Percentiles rank a stretch among this genome's conserved stretches.
Conservation (phyloP, 768 basidiomycete species). For the Boletus subparvulus region DNA sequence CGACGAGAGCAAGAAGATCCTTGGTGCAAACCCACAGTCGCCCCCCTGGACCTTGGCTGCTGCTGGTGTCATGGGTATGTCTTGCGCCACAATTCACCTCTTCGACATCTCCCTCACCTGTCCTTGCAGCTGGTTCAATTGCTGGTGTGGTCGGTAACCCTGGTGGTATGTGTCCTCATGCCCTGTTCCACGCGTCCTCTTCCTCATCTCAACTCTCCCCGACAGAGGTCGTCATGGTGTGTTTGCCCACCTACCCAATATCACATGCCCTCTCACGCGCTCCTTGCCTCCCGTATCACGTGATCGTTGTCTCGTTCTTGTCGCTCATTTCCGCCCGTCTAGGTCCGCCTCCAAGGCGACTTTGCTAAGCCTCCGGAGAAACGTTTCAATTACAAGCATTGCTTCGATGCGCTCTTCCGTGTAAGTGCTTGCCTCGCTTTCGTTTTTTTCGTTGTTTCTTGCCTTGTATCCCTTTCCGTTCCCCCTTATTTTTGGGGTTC, state of each 20-base stretch:
- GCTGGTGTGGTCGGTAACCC: conserved; percentile 90
- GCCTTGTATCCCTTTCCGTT: not conserved
- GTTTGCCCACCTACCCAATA: conserved; percentile 10
- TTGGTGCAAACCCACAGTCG: conserved; percentile 65
- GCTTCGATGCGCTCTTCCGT: conserved; percentile 82
- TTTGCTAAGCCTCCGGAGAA: conserved; percentile 87
- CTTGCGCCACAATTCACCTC: not conserved
- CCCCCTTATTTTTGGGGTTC: not conserved
- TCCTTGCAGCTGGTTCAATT: conserved; percentile 66
- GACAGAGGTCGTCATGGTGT: conserved; percentile 71
- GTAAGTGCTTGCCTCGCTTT: conserved; percentile 48
- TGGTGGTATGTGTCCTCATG: conserved; percentile 53
- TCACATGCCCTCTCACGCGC: conserved; percentile 17
- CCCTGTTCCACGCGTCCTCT: too few relatives aligned
- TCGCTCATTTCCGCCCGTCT: too few relatives aligned
- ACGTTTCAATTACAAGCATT: conserved; percentile 87
- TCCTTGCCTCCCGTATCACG: conserved; percentile 8
- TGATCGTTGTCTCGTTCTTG: conserved; percentile 5
- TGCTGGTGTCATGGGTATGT: conserved; percentile 85
- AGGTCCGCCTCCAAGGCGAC: conserved; percentile 86
- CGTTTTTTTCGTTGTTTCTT: not conserved
- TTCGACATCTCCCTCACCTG: not conserved
- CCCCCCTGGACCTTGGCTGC: conserved; percentile 79
- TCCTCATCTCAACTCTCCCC: not conserved
- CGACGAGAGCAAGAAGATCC: conserved; percentile 82